phyloP scores from a whole-genome alignment of 2,329 filamentous ascomycete genomes.

The Orbilia ellipsospora region DNA sequence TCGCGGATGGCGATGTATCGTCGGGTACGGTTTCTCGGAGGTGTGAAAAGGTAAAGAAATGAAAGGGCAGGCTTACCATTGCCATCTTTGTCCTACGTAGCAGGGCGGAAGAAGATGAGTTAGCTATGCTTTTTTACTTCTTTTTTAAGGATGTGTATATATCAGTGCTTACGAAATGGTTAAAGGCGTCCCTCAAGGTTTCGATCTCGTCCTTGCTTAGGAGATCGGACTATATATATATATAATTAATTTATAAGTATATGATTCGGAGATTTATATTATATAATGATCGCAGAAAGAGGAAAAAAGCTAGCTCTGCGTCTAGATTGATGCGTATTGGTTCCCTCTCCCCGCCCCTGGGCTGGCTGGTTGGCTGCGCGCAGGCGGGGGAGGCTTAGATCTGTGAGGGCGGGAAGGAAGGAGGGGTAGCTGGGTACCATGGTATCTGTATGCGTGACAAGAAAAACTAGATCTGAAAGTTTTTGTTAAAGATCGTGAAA shows the following conservation, averaged over 20 bases:
- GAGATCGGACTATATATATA: constrained; percentile 6
- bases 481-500: too few relatives aligned
- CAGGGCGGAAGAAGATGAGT: background rate
- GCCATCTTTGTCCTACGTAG: constrained; percentile 60
- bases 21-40: constrained; percentile 7
- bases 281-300: background rate
- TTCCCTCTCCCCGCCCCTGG: background rate
- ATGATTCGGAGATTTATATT: too few relatives aligned
- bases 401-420: background rate
- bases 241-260: too few relatives aligned
- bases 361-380: constrained; percentile 2
- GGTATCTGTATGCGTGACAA: too few relatives aligned
- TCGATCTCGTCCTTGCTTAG: constrained; percentile 58
- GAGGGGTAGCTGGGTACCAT: too few relatives aligned
- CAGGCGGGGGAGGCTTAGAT: background rate
- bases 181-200: constrained; percentile 60
- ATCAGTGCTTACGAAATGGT: constrained; percentile 59
- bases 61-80: constrained; percentile 57
- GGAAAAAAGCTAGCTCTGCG: background rate
- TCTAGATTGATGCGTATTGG: background rate
- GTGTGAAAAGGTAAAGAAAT: background rate
- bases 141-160: too few relatives aligned
- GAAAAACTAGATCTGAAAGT: too few relatives aligned
- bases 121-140: background rate
- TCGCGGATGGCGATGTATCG: too few relatives aligned